Evolutionary conservation across 306 rosid species (phyloP).

Genomic region (Parietaria judaica): DNA sequence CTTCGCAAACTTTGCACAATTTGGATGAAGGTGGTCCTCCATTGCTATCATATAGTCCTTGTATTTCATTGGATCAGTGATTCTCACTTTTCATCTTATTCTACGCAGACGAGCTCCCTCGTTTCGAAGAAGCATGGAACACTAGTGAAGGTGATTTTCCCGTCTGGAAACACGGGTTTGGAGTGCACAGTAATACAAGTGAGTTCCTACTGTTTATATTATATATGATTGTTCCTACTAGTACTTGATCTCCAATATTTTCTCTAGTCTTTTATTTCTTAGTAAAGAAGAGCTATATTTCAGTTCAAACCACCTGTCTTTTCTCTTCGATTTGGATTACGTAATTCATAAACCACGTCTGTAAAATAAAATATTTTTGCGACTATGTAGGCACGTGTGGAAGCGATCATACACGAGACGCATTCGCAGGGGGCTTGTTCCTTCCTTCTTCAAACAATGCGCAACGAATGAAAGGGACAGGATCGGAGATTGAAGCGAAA

Average conservation of each 20-base stretch:
- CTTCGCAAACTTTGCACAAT: conserved; percentile 68
- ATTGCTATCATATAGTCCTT: neutral
- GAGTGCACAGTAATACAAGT: conserved; percentile 25
- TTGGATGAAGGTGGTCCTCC: conserved; percentile 51
- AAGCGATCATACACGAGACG: conserved; percentile 17
- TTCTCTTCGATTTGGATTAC: too few species aligned
- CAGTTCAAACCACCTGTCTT: too few species aligned
- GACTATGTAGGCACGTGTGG: conserved; percentile 28
- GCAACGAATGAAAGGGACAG: conserved; percentile 21
- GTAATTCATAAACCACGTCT: too few species aligned
- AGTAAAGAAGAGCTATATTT: too few species aligned
- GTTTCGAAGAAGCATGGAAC: conserved; percentile 74
- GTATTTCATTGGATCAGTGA: neutral
- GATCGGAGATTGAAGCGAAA: conserved; percentile 24
- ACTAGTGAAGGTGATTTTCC: conserved; percentile 32
- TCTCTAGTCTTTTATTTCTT: too few species aligned
- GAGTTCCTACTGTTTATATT: neutral
- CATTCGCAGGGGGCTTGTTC: conserved; percentile 19
- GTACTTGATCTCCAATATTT: too few species aligned
- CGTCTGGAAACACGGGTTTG: conserved; percentile 24
- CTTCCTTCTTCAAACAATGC: conserved; percentile 23
- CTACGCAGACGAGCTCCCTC: conserved; percentile 56
- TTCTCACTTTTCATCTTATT: neutral
- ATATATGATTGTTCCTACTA: neutral
- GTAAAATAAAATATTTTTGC: neutral